Evolutionary conservation across 2,329 filamentous ascomycete species (phyloP), one percentile per base, ranked within the genome.

Genomic region (Aspergillus hiratsukae): DNA sequence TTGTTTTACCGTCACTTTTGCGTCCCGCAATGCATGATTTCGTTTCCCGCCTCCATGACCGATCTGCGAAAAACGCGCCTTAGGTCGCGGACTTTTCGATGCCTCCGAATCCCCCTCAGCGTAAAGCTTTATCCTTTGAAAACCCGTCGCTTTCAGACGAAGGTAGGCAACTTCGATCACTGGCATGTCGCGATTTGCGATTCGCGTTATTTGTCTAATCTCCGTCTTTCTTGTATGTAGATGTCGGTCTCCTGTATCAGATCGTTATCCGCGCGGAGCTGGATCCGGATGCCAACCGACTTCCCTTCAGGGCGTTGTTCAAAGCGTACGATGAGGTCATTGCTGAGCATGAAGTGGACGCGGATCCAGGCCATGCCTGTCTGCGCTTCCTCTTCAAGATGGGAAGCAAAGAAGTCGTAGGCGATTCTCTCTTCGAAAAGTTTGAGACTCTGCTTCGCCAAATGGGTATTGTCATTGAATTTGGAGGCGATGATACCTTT

Each of bases 321-420:
- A 81, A 82, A 53, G 90, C 90, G 29, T 95, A 95, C 69, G 88
- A 94, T 68, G 80, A 84, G 55, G 81, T 92, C 45, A 82, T 96
- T n/a, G 83, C 83, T 4, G 79, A 85, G 61, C 79, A 89, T 76
- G 87, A 85, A 54, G 78, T 90, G 61, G 82, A 90, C 57, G 81
- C 85, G n/a, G 86, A 89, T 65, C 81, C 88, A 63, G 89, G 92
- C 66, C 85, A 86, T 64, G 84, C 88, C 63, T 87, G 91, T 66
- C 86, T 91, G 61, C 84, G 87, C 60, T 86, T 95, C 65, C 76
- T 96, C 55, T 90, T 94, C 70, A 87, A 87, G 66, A 85, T 96
- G 69, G 88, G 89, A 52, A 86, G 85, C 58, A 81, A 74, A 58
- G 67, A 66, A 46, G 63, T 84, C 65, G 80, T 80, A 56, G 81